Conservation (phyloP, 176 grass and related monocot species). For the Tillandsia leiboldiana region DNA sequence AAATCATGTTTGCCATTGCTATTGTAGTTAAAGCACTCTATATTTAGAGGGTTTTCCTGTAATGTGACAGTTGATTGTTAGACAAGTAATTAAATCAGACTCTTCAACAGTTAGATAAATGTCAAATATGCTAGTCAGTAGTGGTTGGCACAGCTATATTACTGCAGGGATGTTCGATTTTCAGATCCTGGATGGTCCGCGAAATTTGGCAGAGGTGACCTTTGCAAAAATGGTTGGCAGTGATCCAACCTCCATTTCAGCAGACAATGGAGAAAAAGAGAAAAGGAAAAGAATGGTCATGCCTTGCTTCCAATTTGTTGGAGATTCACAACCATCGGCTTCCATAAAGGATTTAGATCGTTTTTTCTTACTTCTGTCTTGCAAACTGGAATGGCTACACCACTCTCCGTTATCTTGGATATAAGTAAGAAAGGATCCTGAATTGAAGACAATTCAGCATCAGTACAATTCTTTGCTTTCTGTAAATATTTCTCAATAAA, state of each 20-base stretch:
- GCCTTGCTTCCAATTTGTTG: conserved; percentile 95
- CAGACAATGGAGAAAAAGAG: conserved; percentile 3
- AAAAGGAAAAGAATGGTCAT: conserved; percentile 27
- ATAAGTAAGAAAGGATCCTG: conserved; percentile 95
- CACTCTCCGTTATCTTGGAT: conserved; percentile 76
- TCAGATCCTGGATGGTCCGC: not conserved
- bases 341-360: conserved; percentile 92
- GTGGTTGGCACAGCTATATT: not conserved
- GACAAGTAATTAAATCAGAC: not conserved
- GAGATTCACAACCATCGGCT: conserved; percentile 74
- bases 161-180: not conserved
- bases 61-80: conserved; percentile 31
- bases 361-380: conserved; percentile 99
- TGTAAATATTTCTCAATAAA: not conserved
- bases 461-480: conserved; percentile 13
- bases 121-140: not conserved
- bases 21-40: conserved; percentile 97
- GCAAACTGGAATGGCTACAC: conserved; percentile 75
- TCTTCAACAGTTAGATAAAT: not conserved
- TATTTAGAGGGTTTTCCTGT: conserved; percentile 85
- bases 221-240: not conserved
- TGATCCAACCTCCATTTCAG: not conserved
- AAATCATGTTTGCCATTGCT: conserved; percentile 89
- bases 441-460: conserved; percentile 14
- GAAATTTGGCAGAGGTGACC: not conserved